Conservation (phyloP, 768 basidiomycete genomes). For the Austroboletus eburneus region DNA sequence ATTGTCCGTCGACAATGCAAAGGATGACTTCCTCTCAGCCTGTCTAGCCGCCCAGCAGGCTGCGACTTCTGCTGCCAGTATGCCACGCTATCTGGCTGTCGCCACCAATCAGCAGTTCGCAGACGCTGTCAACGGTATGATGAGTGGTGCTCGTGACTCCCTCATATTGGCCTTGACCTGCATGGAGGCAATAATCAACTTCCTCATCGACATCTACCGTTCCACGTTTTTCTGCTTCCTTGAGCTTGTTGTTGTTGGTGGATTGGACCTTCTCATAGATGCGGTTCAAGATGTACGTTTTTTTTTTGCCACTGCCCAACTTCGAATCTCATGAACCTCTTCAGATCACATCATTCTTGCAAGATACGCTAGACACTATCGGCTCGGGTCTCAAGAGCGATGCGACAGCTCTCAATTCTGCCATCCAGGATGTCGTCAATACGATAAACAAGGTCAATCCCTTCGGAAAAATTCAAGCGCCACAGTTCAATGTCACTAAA, state of each 20-base stretch:
- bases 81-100: slow-evolving; percentile 85
- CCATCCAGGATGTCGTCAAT: slow-evolving; percentile 58
- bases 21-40: slow-evolving; percentile 71
- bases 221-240: slow-evolving; percentile 93
- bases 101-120: slow-evolving; percentile 79
- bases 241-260: slow-evolving; percentile 83
- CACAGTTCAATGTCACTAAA: slow-evolving; percentile 71
- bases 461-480: slow-evolving; percentile 61
- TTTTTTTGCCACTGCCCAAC: slow-evolving; percentile 1
- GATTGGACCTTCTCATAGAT: slow-evolving; percentile 70
- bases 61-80: slow-evolving; percentile 74
- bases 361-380: slow-evolving; percentile 52
- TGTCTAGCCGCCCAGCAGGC: slow-evolving; percentile 84
- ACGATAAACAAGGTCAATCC: slow-evolving; percentile 76
- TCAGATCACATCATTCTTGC: slow-evolving; percentile 71
- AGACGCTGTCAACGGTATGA: slow-evolving; percentile 72
- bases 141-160: slow-evolving; percentile 71
- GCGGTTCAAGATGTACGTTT: slow-evolving; percentile 76
- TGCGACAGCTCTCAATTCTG: slow-evolving; percentile 62
- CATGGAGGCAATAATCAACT: slow-evolving; percentile 87
- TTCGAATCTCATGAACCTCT: slow-evolving; percentile 6
- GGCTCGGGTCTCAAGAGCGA: slow-evolving; percentile 72
- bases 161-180: slow-evolving; percentile 72
- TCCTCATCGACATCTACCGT: slow-evolving; percentile 88
- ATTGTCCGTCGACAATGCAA: slow-evolving; percentile 63